Percentiles rank a stretch among this genome's conserved stretches.
phyloP scores from a whole-genome alignment of 495 filamentous ascomycete genomes.

The Entonaema liquescens region DNA sequence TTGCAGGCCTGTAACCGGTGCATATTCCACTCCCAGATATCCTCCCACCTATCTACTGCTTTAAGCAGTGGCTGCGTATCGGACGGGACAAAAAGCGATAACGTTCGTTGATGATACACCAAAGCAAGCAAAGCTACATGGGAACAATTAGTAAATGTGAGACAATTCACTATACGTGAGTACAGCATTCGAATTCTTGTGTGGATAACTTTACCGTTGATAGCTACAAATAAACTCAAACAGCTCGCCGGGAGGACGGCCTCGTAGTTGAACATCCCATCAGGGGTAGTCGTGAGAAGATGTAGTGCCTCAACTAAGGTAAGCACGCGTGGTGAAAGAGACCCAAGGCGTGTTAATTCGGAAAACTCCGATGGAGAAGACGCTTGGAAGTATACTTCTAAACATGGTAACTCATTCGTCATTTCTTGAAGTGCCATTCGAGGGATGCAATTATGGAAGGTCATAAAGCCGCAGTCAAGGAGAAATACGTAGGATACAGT shows the following conservation, averaged over 20 bases:
- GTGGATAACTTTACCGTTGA: neutral
- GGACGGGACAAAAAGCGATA: neutral
- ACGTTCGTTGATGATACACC: neutral
- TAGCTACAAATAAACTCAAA: neutral
- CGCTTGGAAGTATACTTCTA: constrained; percentile 2
- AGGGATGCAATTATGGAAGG: neutral
- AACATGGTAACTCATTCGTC: neutral
- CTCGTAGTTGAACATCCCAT: neutral
- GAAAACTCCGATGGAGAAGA: neutral
- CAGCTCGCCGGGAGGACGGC: neutral
- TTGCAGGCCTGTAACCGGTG: neutral
- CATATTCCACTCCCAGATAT: neutral
- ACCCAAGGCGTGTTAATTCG: neutral
- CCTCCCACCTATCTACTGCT: neutral
- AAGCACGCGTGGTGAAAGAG: neutral
- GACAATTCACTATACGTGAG: neutral
- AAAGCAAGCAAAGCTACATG: neutral
- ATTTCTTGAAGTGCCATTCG: neutral
- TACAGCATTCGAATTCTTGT: neutral
- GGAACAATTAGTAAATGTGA: neutral
- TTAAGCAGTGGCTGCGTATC: neutral
- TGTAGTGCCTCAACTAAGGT: neutral
- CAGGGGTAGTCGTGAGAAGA: neutral
- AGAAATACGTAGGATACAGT: neutral
- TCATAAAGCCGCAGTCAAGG: neutral